phyloP scores from a whole-genome alignment of 1,284 basidiomycete species.

The Austroboletus olivaceoglutinosus region DNA sequence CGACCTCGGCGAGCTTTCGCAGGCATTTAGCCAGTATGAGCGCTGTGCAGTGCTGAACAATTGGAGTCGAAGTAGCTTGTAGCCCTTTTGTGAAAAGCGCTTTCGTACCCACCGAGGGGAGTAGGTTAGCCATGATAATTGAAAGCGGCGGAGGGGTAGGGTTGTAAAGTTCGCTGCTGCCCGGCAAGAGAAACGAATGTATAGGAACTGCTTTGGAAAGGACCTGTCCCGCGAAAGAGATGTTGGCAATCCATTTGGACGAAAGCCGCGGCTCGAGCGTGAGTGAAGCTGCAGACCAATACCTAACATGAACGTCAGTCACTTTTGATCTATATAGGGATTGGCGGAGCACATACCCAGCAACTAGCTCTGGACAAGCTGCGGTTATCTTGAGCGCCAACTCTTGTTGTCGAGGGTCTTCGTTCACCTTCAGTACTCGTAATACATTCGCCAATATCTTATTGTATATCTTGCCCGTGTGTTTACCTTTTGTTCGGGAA shows the following conservation, averaged over 20 bases:
- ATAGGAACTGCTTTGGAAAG: conserved; percentile 74
- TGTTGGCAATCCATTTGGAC: conserved; percentile 86
- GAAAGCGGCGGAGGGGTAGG: conserved; percentile 71
- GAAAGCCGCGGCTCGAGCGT: conserved; percentile 85
- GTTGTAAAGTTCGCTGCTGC: conserved; percentile 43
- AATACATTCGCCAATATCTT: conserved; percentile 80
- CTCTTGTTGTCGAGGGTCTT: conserved; percentile 85
- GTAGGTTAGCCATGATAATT: conserved; percentile 68
- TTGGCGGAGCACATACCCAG: conserved; percentile 50
- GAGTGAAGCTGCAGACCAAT: conserved; percentile 72
- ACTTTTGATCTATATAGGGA: neutral
- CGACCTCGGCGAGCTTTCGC: conserved; percentile 62
- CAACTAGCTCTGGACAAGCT: conserved; percentile 84
- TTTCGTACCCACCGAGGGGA: conserved; percentile 72
- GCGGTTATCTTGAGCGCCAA: conserved; percentile 75
- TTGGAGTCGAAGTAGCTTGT: conserved; percentile 53
- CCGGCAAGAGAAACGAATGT: conserved; percentile 56
- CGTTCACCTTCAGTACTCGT: conserved; percentile 73
- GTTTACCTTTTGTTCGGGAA: conserved; percentile 28
- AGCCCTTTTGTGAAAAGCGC: conserved; percentile 77
- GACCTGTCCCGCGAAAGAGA: conserved; percentile 76
- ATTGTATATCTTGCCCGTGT: conserved; percentile 68
- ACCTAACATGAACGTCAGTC: conserved; percentile 43
- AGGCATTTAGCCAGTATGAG: conserved; percentile 72
- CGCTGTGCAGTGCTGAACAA: conserved; percentile 84